Evolutionary conservation across 257 asterid species (phyloP).

Genomic region (Oldenlandia corymbosa): DNA sequence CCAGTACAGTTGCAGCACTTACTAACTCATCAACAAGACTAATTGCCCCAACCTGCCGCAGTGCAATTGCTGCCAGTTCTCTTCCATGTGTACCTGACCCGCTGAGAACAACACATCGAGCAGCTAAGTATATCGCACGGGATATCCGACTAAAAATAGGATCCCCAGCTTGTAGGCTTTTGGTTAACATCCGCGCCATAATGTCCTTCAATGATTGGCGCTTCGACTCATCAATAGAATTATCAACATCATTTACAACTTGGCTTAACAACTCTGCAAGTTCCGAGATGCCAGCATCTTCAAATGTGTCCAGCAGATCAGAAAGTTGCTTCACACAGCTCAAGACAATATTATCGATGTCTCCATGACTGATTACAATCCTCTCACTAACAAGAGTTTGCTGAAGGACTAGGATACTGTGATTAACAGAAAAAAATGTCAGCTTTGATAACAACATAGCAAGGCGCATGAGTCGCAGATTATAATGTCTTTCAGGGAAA

Average conservation of each 20-base stretch:
- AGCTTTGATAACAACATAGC: background rate
- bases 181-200: slow-evolving; percentile 75
- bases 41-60: slow-evolving; percentile 72
- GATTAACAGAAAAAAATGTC: background rate
- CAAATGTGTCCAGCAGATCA: slow-evolving; percentile 43
- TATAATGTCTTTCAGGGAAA: background rate
- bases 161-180: slow-evolving; percentile 77
- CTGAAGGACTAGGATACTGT: slow-evolving; percentile 64
- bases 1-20: slow-evolving; percentile 46
- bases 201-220: slow-evolving; percentile 47
- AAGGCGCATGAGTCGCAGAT: no score
- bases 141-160: slow-evolving; percentile 55
- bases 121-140: slow-evolving; percentile 51
- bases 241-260: slow-evolving; percentile 16
- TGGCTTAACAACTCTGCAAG: slow-evolving; percentile 45
- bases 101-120: slow-evolving; percentile 61
- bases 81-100: slow-evolving; percentile 50
- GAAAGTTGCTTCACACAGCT: slow-evolving; percentile 45
- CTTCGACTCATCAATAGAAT: slow-evolving; percentile 26
- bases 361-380: slow-evolving; percentile 41
- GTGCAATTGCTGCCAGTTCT: slow-evolving; percentile 51
- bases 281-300: slow-evolving; percentile 63
- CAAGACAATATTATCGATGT: slow-evolving; percentile 44
- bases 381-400: slow-evolving; percentile 62
- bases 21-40: slow-evolving; percentile 45